These are phyloP conservation scores for Heimioporus sp. DNA, from an alignment of 768 basidiomycete genomes.

Conservation along the genomic window DNA sequence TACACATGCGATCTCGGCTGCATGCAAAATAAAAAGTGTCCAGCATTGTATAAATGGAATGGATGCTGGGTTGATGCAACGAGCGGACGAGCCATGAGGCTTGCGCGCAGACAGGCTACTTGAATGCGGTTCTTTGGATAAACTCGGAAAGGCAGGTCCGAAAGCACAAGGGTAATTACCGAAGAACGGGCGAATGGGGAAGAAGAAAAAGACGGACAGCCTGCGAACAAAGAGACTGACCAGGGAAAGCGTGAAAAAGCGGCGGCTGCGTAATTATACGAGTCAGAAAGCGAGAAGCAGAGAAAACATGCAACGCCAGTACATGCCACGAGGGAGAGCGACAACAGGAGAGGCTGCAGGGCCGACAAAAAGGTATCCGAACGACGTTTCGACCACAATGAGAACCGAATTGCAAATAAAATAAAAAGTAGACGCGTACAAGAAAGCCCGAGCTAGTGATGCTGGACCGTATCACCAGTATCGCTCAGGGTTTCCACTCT, in stretches of 20 bases:
- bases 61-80: constrained; percentile 24
- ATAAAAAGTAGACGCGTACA: constrained; percentile 35
- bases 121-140: constrained; percentile 12
- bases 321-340: constrained; percentile 27
- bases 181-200: constrained; percentile 23
- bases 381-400: constrained; percentile 30
- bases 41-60: constrained; percentile 20
- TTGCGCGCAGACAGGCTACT: constrained; percentile 18
- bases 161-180: constrained; percentile 29
- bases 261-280: constrained; percentile 26
- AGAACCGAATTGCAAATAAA: constrained; percentile 35
- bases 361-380: constrained; percentile 36
- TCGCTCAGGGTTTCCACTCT: constrained; percentile 70
- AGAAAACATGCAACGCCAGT: constrained; percentile 25
- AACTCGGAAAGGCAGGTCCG: constrained; percentile 19
- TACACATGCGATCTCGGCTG: constrained; percentile 11
- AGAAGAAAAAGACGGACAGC: constrained; percentile 10
- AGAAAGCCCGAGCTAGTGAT: constrained; percentile 39
- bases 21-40: constrained; percentile 19
- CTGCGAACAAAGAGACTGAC: constrained; percentile 23
- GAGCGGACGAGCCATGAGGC: constrained; percentile 22
- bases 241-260: constrained; percentile 24
- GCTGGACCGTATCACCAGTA: constrained; percentile 47
- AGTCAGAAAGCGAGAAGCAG: constrained; percentile 34
- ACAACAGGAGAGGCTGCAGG: constrained; percentile 28